Conservation (phyloP, 2,329 filamentous ascomycete genomes). For the Aspergillus piperis region DNA sequence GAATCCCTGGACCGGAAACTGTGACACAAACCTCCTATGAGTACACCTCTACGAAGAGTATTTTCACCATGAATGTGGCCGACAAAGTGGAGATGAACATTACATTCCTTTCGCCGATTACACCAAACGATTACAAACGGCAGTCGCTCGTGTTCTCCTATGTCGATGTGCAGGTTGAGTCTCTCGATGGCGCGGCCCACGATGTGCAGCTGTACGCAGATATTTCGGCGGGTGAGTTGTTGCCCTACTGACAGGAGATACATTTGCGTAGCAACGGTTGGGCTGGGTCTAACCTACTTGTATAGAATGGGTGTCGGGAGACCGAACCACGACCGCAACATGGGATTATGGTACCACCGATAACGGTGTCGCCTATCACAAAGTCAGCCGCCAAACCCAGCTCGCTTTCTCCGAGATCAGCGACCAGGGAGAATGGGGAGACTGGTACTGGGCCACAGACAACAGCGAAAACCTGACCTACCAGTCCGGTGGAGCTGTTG, state of each 20-base stretch:
- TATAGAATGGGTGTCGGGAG: slow-evolving; percentile 71
- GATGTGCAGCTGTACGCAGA: slow-evolving; percentile 72
- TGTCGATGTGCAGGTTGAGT: slow-evolving; percentile 63
- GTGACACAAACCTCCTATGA: slow-evolving; percentile 63
- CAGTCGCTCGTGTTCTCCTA: slow-evolving; percentile 74
- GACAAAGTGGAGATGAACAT: slow-evolving; percentile 64
- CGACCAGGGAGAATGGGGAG: slow-evolving; percentile 56
- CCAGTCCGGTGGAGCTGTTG: slow-evolving; percentile 50
- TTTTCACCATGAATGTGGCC: slow-evolving; percentile 67
- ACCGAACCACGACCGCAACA: slow-evolving; percentile 56
- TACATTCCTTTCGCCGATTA: slow-evolving; percentile 71
- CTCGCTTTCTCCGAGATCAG: slow-evolving; percentile 49
- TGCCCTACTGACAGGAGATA: too few relatives aligned
- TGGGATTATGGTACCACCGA: slow-evolving; percentile 61
- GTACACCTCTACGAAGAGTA: slow-evolving; percentile 72
- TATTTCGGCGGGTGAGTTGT: slow-evolving; percentile 63
- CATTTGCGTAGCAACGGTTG: background rate
- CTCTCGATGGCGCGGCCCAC: slow-evolving; percentile 63
- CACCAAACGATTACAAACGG: slow-evolving; percentile 63
- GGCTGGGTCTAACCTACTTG: slow-evolving; percentile 14
- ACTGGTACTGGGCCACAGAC: slow-evolving; percentile 57
- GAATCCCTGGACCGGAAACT: slow-evolving; percentile 51
- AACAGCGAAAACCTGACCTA: slow-evolving; percentile 44
- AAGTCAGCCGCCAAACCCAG: slow-evolving; percentile 51
- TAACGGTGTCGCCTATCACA: slow-evolving; percentile 63